Base-by-base conservation (phyloP, 2,329 filamentous ascomycete species). In the Fusarium armeniacum region DNA sequence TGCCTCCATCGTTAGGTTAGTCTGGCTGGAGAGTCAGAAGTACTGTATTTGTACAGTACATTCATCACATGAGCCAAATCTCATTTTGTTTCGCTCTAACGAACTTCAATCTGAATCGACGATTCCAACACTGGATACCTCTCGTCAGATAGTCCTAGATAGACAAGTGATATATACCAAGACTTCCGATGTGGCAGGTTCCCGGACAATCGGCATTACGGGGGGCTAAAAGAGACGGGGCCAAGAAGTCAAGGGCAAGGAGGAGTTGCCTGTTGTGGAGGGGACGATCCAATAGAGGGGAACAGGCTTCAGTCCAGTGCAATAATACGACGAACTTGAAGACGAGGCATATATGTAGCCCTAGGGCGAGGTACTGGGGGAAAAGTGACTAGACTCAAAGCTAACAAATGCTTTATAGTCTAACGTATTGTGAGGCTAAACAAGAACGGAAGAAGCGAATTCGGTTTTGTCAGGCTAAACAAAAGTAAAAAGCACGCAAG, bases 101-200 rank as follows among this genome's bases (percentile, higher is more conserved):
- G 16, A 20, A 28, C 12, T 33, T 11, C 47, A 28, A 16, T 20
- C 18, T 20, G 24, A 20, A 51, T 51, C 24, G 47, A 60, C 61
- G 45, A 54, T 53, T 47, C 28, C 33, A 49, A 41, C 20, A 20
- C 12, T 47, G 58, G 30, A 35, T 43, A 15, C 30, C 20, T 63
- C 49, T 44, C 18, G 8, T 36, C 46, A 35, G 38, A 40, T 40
- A 33, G 22, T 63, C 44, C 30, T 15, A 47, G 40, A 40, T 22
- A 22, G 18, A 51, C 36, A 40, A 28, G 40, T 51, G 18, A 30
- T 36, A 28, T 41, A 52, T 22, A 52, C 58, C 43, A 38, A 67
- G 64, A 58, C 38, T 30, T 70, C 57, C 28, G 53, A 70, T 60
- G 58, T 70, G 62, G 67, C 54, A 68, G 62, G 62, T 70, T 70